Conservation (phyloP, 2,329 filamentous ascomycete species). For the Cladosporium sp. region DNA sequence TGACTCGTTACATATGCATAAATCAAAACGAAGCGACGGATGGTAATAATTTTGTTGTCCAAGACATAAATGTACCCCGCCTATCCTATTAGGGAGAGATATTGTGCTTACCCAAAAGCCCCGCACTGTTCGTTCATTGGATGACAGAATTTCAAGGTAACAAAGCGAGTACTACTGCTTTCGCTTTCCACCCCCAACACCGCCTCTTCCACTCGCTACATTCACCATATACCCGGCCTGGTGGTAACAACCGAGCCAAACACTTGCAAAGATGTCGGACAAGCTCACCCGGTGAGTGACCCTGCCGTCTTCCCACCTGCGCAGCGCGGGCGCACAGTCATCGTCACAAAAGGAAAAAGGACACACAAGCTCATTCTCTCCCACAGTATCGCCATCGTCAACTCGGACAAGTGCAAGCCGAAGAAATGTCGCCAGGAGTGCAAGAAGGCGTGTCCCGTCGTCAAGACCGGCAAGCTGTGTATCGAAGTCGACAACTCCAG, state of each 20-base stretch:
- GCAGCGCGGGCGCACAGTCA: neutral
- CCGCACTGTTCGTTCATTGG: neutral
- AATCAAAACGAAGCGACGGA: neutral
- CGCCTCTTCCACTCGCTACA: neutral
- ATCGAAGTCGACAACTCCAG: constrained; percentile 89
- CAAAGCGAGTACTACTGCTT: neutral
- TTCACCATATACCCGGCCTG: neutral
- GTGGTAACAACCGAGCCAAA: neutral
- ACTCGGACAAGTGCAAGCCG: constrained; percentile 75
- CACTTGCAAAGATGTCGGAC: constrained; percentile 71
- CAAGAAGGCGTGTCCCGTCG: constrained; percentile 97
- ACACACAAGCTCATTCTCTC: constrained; percentile 21
- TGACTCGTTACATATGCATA: neutral
- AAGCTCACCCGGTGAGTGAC: constrained; percentile 83
- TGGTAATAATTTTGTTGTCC: neutral
- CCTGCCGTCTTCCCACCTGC: neutral
- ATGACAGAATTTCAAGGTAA: neutral
- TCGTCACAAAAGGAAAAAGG: neutral
- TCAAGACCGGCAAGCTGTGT: constrained; percentile 94
- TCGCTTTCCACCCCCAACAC: neutral
- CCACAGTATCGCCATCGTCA: constrained; percentile 94
- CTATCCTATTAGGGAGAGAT: neutral
- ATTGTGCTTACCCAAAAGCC: constrained; percentile 1
- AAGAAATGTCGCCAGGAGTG: constrained; percentile 99
- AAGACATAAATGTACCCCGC: neutral